A percentile compares a stretch with the other conserved stretches of the same genome.
These are phyloP conservation scores for Pythium volutum DNA, from an alignment of 352 stramenopile genomes.

Conservation along the genomic window DNA sequence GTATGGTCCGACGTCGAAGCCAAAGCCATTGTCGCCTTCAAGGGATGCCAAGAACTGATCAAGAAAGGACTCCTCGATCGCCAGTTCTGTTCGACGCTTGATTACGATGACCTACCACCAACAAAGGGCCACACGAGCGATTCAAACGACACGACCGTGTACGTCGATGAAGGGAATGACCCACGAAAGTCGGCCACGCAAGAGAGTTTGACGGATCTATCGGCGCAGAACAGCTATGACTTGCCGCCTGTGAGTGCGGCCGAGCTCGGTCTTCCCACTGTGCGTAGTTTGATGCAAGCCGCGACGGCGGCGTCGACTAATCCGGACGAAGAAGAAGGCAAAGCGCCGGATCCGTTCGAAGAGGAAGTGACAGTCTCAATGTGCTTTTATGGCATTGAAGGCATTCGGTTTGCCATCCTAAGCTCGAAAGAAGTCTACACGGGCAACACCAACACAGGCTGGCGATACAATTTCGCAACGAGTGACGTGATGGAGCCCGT, in stretches of 20 bases:
- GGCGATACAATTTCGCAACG: slow-evolving; percentile 81
- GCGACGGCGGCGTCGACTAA: not conserved
- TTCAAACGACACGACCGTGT: slow-evolving; percentile 5
- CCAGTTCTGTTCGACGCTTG: slow-evolving; percentile 64
- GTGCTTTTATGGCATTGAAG: slow-evolving; percentile 76
- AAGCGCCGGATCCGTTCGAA: not conserved
- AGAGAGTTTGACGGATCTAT: slow-evolving; percentile 50
- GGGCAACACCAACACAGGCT: slow-evolving; percentile 74
- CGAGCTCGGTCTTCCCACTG: slow-evolving; percentile 63
- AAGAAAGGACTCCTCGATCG: slow-evolving; percentile 70
- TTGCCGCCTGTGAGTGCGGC: slow-evolving; percentile 71
- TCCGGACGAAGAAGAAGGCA: not conserved
- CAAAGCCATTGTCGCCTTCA: slow-evolving; percentile 82
- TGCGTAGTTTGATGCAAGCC: slow-evolving; percentile 43
- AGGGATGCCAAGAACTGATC: slow-evolving; percentile 69
- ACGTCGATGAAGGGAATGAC: slow-evolving; percentile 18
- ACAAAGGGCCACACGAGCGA: slow-evolving; percentile 26
- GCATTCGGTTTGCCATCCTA: slow-evolving; percentile 69
- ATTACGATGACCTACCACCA: slow-evolving; percentile 39
- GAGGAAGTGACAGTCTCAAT: slow-evolving; percentile 45
- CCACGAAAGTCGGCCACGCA: not conserved
- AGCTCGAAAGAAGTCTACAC: slow-evolving; percentile 76
- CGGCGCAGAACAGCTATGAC: slow-evolving; percentile 83
- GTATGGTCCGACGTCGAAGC: slow-evolving; percentile 57
- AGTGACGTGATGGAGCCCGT: slow-evolving; percentile 66